Base-by-base conservation (phyloP, 768 basidiomycete species). In the Cyclocybe cylindracea region DNA sequence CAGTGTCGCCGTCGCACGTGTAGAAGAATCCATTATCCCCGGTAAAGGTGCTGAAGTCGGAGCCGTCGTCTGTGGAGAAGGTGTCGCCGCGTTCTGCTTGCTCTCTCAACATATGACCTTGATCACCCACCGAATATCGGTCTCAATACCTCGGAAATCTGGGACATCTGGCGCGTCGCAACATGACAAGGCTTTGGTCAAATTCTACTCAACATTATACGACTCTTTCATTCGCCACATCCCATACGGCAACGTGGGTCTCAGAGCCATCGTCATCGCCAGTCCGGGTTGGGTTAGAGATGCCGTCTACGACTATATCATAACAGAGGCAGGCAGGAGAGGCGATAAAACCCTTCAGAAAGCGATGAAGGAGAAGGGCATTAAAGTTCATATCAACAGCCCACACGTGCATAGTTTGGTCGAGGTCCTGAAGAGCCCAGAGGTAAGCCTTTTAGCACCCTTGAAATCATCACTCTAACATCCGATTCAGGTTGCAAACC, bases 51-150 rank as follows among this genome's bases (percentile, higher is more conserved):
- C 97, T 4, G 97, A 99, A 62, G 88, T 99, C 4, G 97, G 91
- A 10, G 97, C 97, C 0, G 80, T 99, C 18, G 92, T 99, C 4
- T 93, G 91, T 58, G 96, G 97, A 33, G 97, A 99, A 76, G 97
- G 97, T 14, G 86, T 84, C 2, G 97, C 97, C 1, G 87, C 92
- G 8, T 90, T 99, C 66, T 98, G 97, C 68, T 71, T 99, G 31
- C 77, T 99, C 10, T 98, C 95, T 1, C 88, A 98, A 61, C 95
- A 98, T 69, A 95, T 98, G 87, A 99, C 97, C 2, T 77, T 95
- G 29, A 86, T 99, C 33, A 76, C 92, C 4, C 93, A 98, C 64
- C 83, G 97, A 16, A 85, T 99, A 48, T 89, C 92, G 14, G 82
- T 94, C 1, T 76, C 89, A 1, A 87, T 98, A 50, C 97, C 97